Base-by-base conservation (phyloP, 306 rosid species). In the Ormosia emarginata region DNA sequence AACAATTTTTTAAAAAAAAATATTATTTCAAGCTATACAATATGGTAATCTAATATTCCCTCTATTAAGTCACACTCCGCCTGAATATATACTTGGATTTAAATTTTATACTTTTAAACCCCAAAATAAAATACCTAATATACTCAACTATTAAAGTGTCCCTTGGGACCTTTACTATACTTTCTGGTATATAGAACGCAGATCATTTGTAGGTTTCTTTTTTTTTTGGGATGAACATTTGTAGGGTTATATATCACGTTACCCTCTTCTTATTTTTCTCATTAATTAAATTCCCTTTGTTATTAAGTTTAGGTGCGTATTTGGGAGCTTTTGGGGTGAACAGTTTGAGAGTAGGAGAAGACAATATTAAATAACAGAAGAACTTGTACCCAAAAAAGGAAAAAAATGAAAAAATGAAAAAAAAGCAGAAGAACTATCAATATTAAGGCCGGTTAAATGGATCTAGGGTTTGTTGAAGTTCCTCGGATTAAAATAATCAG, bases 391-490 rank as follows among this genome's bases (percentile, higher is more conserved):
- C 24, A 24, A 24, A 24, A 24, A 24, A 1, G 24, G 24, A 24
- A 24, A 24, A 24, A 24, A n/a, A n/a, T n/a, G n/a, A n/a, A n/a
- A n/a, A n/a, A n/a, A n/a, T n/a, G n/a, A n/a, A 24, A 24, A 24
- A 24, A 24, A 24, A 24, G 86, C 50, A 50, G 79, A 37, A 46
- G 72, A 77, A 78, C 30, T 33, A 71, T 71, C 77, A 55, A 8
- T 36, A 17, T 80, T 41, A 64, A 62, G 41, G 77, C 5, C 52
- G 55, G 76, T 83, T 83, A 61, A 75, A 71, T 52, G 44, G 74
- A 79, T 58, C 7, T 24, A 37, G 3, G 36, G 37, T 41, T 70
- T 82, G 78, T 47, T 55, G 73, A 82, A 69, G 78, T 70, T 77
- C 24, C 13, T 44, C 1, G 43, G 61, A 83, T 52, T 46, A 10